Evolutionary conservation across 768 basidiomycete species (phyloP), one percentile per base, ranked within the genome.

Genomic region (Lactifluus volemus): DNA sequence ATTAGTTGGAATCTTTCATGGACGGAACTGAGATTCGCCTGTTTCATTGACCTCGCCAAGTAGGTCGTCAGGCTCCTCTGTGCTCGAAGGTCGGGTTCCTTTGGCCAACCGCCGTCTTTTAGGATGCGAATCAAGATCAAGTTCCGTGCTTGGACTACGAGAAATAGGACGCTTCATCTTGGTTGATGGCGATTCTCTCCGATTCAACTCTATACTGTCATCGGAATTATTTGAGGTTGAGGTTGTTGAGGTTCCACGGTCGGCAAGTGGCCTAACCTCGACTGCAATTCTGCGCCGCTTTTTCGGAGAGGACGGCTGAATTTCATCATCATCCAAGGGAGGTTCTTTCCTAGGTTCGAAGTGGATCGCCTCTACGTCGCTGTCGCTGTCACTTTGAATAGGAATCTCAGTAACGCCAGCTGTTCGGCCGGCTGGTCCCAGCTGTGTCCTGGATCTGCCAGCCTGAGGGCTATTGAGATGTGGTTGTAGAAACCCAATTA

Each of bases 41-140:
- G 83, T 75, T 74, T 80, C 75, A 49, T 86, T 80, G 8, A 86
- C 74, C 65, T 83, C 76, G 17, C 75, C 76, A 42, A 78, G 65
- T 52, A 80, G 80, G 32, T 79, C 75, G 21, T 76, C 78, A 25
- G 74, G 70, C 19, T 77, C 75, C 25, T 73, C 70, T 5, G 71
- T 78, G 4, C 76, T 74, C 8, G 72, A 72, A 34, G 78, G 77
- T 64, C 77, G 73, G 34, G 67, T 63, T 21, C 77, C 78, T 68
- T 76, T 81, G 55, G 76, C 67, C 17, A 80, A 65, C 67, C 77
- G 78, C 45, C 76, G 74, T 49, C 70, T 73, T 59, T 67, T 73
- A 25, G 75, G 73, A 44, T 63, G 68, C 3, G 67, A 58, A 44
- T 75, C 74, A n/a, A 74, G 73, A 44, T 75, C 74, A n/a, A 74